phyloP scores from a whole-genome alignment of 2,329 filamentous ascomycete species.

The Fusarium sacchari region DNA sequence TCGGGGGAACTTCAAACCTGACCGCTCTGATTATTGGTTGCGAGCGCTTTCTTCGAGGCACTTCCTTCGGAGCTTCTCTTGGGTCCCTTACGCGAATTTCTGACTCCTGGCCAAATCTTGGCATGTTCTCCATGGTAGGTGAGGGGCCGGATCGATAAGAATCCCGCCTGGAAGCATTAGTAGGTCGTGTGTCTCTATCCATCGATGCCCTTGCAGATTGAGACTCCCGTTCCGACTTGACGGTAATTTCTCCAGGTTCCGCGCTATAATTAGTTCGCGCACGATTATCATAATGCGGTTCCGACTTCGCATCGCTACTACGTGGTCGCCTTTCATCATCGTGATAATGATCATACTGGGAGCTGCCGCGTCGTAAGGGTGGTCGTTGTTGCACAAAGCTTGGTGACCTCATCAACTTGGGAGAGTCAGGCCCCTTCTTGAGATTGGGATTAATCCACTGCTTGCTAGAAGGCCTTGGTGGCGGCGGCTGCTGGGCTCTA shows the following conservation, averaged over 20 bases:
- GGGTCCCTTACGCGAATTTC: conserved; percentile 21
- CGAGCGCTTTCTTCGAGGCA: conserved; percentile 40
- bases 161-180: conserved; percentile 28
- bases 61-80: conserved; percentile 23
- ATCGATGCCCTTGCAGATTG: conserved; percentile 46
- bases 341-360: conserved; percentile 51
- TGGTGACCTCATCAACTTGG: conserved; percentile 61
- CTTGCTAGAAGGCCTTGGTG: conserved; percentile 62
- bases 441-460: conserved; percentile 68
- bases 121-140: conserved; percentile 36
- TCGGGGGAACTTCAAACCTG: conserved; percentile 54
- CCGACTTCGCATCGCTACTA: conserved; percentile 64
- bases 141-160: conserved; percentile 34
- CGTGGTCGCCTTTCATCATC: conserved; percentile 57
- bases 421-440: conserved; percentile 63
- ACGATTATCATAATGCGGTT: conserved; percentile 52
- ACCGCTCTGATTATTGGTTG: conserved; percentile 48
- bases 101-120: conserved; percentile 21
- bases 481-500: conserved; percentile 59
- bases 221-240: conserved; percentile 54
- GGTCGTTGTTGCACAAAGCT: conserved; percentile 58
- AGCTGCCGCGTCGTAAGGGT: conserved; percentile 50
- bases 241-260: conserved; percentile 59
- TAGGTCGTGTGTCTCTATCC: conserved; percentile 36
- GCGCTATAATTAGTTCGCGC: conserved; percentile 54